phyloP scores from a whole-genome alignment of 495 filamentous ascomycete species.

The Lasiosphaeria ovina region DNA sequence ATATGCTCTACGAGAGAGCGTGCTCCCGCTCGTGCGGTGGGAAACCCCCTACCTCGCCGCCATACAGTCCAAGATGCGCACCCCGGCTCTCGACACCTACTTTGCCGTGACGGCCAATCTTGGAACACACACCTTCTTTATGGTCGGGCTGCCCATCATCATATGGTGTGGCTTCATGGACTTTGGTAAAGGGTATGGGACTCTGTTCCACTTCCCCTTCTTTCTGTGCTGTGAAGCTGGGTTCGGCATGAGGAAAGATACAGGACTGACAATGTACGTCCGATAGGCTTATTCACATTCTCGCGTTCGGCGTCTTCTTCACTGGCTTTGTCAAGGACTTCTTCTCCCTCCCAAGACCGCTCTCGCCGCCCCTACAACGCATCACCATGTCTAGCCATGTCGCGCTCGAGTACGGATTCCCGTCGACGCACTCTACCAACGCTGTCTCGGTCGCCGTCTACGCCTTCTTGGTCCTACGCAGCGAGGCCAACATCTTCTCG shows the following conservation, averaged over 20 bases:
- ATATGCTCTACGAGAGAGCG: conserved; percentile 72
- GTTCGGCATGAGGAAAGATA: neutral
- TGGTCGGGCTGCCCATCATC: conserved; percentile 85
- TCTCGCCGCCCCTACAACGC: conserved; percentile 88
- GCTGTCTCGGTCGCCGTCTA: conserved; percentile 93
- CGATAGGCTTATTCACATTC: conserved; percentile 76
- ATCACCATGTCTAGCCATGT: conserved; percentile 97
- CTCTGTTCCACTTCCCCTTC: conserved; percentile 20
- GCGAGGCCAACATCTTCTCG: conserved; percentile 52
- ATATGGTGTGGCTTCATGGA: conserved; percentile 90
- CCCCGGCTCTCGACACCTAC: conserved; percentile 84
- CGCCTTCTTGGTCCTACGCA: conserved; percentile 63
- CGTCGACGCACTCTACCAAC: conserved; percentile 95
- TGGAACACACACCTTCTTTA: conserved; percentile 98
- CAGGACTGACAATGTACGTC: neutral
- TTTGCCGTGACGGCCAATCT: conserved; percentile 96
- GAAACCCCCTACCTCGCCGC: conserved; percentile 92
- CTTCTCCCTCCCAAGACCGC: conserved; percentile 87
- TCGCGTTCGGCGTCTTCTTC: conserved; percentile 87
- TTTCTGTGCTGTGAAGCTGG: neutral
- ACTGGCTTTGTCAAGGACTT: conserved; percentile 94
- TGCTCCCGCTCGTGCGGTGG: conserved; percentile 86
- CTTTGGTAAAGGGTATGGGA: conserved; percentile 80
- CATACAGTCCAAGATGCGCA: conserved; percentile 73
- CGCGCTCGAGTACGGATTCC: conserved; percentile 94